Percentiles rank a stretch among this genome's conserved stretches.
Evolutionary conservation across 805 yeast genomes (phyloP).

Genomic region (Suhomyces faveliae): DNA sequence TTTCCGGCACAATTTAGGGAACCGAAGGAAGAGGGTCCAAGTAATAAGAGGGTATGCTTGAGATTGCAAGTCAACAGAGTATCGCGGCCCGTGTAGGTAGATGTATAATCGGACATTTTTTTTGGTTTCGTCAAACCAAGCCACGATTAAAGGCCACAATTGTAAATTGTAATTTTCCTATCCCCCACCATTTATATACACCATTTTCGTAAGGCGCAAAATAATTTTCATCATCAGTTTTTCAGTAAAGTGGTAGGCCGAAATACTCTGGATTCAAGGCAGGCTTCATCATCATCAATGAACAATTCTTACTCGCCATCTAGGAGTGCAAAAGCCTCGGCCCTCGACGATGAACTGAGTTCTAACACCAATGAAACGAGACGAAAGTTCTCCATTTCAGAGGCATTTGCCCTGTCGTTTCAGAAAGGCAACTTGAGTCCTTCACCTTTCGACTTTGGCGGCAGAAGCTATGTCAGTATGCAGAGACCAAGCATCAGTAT

Average conservation of each 20-base stretch:
- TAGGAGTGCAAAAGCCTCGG: neutral
- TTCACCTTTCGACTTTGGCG: constrained; percentile 31
- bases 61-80: too few species aligned
- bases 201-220: neutral
- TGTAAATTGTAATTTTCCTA: neutral
- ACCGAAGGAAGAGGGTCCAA: neutral
- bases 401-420: constrained; percentile 13
- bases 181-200: neutral
- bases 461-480: constrained; percentile 40
- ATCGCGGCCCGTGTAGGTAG: too few species aligned
- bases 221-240: neutral
- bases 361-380: neutral
- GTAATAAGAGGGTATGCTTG: neutral
- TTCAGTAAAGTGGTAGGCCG: neutral
- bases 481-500: constrained; percentile 26
- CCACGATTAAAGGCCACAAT: neutral
- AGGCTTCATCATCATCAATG: neutral
- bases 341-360: neutral
- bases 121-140: neutral
- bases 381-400: constrained; percentile 14
- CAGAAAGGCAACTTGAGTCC: constrained; percentile 12
- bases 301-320: constrained; percentile 3
- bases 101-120: too few species aligned
- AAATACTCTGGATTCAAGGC: neutral
- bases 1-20: neutral